These are phyloP conservation scores for Ottelia alismoides DNA, from an alignment of 106 monocot genomes.

Conservation along the genomic window DNA sequence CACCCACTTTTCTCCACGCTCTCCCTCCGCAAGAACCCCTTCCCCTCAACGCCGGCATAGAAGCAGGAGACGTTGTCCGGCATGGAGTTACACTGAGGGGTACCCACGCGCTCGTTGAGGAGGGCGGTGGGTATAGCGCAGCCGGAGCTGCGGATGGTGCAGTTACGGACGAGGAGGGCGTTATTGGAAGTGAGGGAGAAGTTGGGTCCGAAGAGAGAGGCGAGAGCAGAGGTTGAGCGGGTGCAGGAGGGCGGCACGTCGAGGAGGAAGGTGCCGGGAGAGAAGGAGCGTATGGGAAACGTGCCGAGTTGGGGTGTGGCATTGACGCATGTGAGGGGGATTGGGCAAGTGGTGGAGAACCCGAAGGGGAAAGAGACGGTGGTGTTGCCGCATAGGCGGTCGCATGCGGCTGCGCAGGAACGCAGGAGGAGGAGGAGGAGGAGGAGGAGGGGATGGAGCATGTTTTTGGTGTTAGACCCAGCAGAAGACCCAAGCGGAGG, in stretches of 20 bases:
- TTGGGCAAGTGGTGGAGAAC: constrained; percentile 27
- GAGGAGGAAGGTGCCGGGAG: constrained; percentile 9
- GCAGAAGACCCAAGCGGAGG: too few species aligned
- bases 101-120: not conserved
- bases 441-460: too few species aligned
- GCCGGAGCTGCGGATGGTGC: not conserved
- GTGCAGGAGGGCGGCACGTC: constrained; percentile 12
- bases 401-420: too few species aligned
- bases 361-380: constrained; percentile 54
- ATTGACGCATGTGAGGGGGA: constrained; percentile 24
- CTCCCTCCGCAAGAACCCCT: not conserved
- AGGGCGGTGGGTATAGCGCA: not conserved
- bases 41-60: not conserved
- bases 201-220: constrained; percentile 6
- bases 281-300: constrained; percentile 12
- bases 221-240: constrained; percentile 6
- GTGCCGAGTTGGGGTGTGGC: not conserved
- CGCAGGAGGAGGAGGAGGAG: too few species aligned
- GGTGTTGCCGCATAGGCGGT: constrained; percentile 36
- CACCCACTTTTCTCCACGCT: not conserved
- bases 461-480: too few species aligned
- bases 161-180: constrained; percentile 24
- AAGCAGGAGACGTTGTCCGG: not conserved
- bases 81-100: not conserved
- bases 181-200: constrained; percentile 18